A percentile compares a stretch with the other conserved stretches of the same genome.
Conservation (phyloP, 345 rosid genomes). For the Moricandia arvensis region DNA sequence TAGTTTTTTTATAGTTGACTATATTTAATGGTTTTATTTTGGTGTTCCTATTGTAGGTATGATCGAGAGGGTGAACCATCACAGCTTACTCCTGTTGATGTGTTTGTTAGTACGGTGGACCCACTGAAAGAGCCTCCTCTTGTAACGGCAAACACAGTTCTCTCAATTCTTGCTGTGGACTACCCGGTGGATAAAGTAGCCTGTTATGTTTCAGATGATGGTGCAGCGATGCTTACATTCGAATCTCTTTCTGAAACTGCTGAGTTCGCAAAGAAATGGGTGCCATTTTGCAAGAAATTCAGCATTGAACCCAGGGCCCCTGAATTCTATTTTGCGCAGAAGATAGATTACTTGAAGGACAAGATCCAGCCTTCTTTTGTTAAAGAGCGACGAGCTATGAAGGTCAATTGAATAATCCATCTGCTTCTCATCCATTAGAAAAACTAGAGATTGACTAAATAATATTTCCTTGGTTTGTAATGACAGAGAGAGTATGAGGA, state of each 20-base stretch:
- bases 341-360: constrained; percentile 98
- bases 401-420: constrained; percentile 51
- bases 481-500: constrained; percentile 98
- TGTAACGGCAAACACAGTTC: constrained; percentile 93
- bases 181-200: constrained; percentile 99
- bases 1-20: background rate
- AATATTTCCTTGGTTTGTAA: constrained; percentile 19
- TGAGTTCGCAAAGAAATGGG: constrained; percentile 99
- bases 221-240: constrained; percentile 98
- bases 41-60: constrained; percentile 53
- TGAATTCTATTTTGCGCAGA: constrained; percentile 96
- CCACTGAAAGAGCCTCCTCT: constrained; percentile 99
- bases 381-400: constrained; percentile 97
- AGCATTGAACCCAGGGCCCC: constrained; percentile 98
- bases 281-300: constrained; percentile 98
- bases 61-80: constrained; percentile 99
- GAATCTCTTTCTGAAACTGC: constrained; percentile 99
- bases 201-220: constrained; percentile 99
- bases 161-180: constrained; percentile 96
- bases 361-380: constrained; percentile 98
- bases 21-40: background rate
- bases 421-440: constrained; percentile 10
- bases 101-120: constrained; percentile 99
- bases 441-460: constrained; percentile 15
- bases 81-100: constrained; percentile 87